Base-by-base conservation (phyloP, 2,329 filamentous ascomycete genomes). In the Zymoseptoria tritici region DNA sequence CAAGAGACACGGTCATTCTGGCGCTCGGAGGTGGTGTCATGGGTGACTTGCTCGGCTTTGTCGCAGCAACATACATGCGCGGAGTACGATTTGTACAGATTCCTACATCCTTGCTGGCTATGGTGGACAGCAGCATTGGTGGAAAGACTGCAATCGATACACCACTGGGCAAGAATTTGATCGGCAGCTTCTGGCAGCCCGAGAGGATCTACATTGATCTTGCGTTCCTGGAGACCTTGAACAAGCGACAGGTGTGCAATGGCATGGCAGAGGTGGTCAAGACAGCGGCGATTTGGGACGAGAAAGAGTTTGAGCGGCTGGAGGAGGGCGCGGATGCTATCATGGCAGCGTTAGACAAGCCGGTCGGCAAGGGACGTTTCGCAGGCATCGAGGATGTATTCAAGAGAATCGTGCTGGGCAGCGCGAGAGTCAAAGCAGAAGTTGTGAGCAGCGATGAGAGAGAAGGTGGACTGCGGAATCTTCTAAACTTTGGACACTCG, bases 101-200 rank as follows among this genome's bases (percentile, higher is more conserved):
- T 53, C 94, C 94, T 1, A 99, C 94, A 9, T 96, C 92, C 0
- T 80, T 99, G 59, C 81, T 99, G 57, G 86, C 94, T 64, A 99
- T 99, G 94, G 94, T 99, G 50, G 94, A 99, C 76, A 97, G 93
- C 52, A 96, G 91, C 46, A 97, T 99, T 72, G 94, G 94, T 63
- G 94, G 94, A 64, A 99, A 99, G 81, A 99, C 94, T 9, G 94
- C 94, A 59, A 97, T 99, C 74, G 94, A 99, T 73, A 96, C 91
- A 0, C 92, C 93, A 7, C 84, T 92, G 73, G 94, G 94, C 62
- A 99, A 99, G 81, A 99, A 99, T 73, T 78, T 99, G 63, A 86
- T 99, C 59, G 94, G 94, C 3, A 86, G 93, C 36, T 97, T 99
- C 76, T 97, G 93, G 92, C 94, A 99, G 74, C 94, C 94, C 4